Conservation (phyloP, 176 grass and related monocot species). For the Melocanna baccifera region DNA sequence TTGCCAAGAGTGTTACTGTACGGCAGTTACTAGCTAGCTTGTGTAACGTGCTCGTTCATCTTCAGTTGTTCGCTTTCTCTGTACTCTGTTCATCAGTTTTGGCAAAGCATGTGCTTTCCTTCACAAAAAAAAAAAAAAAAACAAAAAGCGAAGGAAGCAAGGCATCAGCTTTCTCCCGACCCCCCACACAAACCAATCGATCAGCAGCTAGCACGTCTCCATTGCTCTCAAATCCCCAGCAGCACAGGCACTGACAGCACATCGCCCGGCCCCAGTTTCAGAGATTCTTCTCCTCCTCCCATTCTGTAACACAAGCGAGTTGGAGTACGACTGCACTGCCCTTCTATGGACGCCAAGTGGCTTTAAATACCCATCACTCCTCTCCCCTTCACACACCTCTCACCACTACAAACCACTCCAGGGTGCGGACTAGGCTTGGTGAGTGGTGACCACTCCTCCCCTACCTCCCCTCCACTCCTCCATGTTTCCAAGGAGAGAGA, state of each 20-base stretch:
- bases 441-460: constrained; percentile 24
- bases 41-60: neutral
- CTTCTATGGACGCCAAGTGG: constrained; percentile 5
- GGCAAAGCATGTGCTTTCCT: neutral
- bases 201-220: neutral
- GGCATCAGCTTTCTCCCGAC: neutral
- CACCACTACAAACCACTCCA: neutral
- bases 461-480: neutral
- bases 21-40: neutral
- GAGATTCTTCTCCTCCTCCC: neutral
- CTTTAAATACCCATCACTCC: constrained; percentile 36
- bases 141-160: neutral
- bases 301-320: neutral
- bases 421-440: neutral
- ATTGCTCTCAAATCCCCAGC: constrained; percentile 1
- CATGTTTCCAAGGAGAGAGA: constrained; percentile 60
- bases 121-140: neutral
- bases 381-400: constrained; percentile 13
- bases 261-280: neutral
- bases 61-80: neutral
- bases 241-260: neutral
- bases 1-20: too few species aligned
- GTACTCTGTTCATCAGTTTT: neutral
- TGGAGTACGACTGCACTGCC: neutral
- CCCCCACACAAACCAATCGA: neutral